Conservation (phyloP, 805 yeast genomes). For the Hanseniaspora jakobsenii region DNA sequence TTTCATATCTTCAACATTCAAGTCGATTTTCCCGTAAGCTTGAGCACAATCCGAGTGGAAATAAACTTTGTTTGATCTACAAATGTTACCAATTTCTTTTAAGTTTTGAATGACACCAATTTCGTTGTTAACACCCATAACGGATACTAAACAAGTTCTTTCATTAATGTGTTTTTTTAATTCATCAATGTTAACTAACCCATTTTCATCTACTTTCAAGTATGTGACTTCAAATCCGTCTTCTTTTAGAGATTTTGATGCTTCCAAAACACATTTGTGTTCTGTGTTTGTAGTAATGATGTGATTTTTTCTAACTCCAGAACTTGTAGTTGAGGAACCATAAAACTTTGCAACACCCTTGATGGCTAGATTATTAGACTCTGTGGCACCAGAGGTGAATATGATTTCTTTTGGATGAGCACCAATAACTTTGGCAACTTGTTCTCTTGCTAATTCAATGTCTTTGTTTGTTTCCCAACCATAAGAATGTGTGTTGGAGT, state of each 20-base stretch:
- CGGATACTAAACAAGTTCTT: conserved; percentile 79
- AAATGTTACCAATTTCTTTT: conserved; percentile 80
- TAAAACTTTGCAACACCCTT: conserved; percentile 95
- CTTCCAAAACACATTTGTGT: conserved; percentile 97
- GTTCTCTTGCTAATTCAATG: conserved; percentile 73
- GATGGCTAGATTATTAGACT: conserved; percentile 84
- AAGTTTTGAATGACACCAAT: conserved; percentile 95
- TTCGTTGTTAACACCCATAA: conserved; percentile 97
- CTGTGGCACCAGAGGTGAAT: conserved; percentile 97
- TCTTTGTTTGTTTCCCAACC: conserved; percentile 98
- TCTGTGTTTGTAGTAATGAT: conserved; percentile 94
- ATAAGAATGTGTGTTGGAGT: conserved; percentile 88
- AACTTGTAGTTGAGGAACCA: conserved; percentile 39
- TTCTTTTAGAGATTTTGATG: conserved; percentile 87
- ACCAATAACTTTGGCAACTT: conserved; percentile 70
- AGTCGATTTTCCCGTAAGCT: conserved; percentile 85
- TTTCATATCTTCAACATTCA: conserved; percentile 87
- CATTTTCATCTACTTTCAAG: conserved; percentile 69
- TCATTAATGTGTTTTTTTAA: conserved; percentile 75
- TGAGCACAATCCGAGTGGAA: conserved; percentile 98
- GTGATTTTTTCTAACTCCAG: conserved; percentile 48
- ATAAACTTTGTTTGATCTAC: conserved; percentile 77
- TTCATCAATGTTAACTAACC: conserved; percentile 64
- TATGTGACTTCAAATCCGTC: conserved; percentile 96
- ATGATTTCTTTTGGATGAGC: conserved; percentile 96